Base-by-base conservation (phyloP, 2,329 filamentous ascomycete genomes). In the Mollisia scopiformis region DNA sequence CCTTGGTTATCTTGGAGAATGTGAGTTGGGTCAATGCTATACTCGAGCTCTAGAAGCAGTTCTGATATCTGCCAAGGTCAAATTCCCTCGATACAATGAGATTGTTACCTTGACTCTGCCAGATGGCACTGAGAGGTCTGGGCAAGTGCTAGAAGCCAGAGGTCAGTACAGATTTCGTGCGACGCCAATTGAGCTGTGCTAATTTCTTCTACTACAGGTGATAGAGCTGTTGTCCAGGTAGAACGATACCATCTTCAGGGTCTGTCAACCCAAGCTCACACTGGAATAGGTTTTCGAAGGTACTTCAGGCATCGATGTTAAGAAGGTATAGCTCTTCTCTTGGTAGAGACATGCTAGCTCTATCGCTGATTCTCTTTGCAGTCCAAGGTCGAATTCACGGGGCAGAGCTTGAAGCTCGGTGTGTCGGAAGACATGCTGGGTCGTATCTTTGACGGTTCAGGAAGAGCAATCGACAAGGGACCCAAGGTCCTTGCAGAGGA, bases 401-500 rank as follows among this genome's bases (percentile, higher is more conserved):
- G 95, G 63, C 87, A 97, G 81, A 98, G 92, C 82, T 82, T 99
- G 82, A 98, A 98, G 86, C 90, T 99, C 56, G 95, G 95, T 78
- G 95, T 99, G 62, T 98, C 95, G 55, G 96, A 99, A 81, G 95
- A 99, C 82, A 99, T 99, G 95, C 81, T 99, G 79, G 95, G 95
- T 68, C 94, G 96, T 82, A 93, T 98, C 78, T 99, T 99, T 76
- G 93, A 99, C 82, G 95, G 95, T 73, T 98, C 95, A 63, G 95
- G 95, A 75, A 90, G 94, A 78, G 91, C 96, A 71, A 99, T 99
- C 77, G 95, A 99, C 82, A 99, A 98, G 82, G 95, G 96, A 57
- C 95, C 95, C 64, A 98, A 97, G 82, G 95, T 99, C 72, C 82
- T 99, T 68, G 93, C 95, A 55, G 95, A 99, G 79, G 95, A 99